Percentiles rank a stretch among this genome's conserved stretches.
Evolutionary conservation across 2,329 filamentous ascomycete genomes (phyloP).

Genomic region (Fusarium tuaranense): DNA sequence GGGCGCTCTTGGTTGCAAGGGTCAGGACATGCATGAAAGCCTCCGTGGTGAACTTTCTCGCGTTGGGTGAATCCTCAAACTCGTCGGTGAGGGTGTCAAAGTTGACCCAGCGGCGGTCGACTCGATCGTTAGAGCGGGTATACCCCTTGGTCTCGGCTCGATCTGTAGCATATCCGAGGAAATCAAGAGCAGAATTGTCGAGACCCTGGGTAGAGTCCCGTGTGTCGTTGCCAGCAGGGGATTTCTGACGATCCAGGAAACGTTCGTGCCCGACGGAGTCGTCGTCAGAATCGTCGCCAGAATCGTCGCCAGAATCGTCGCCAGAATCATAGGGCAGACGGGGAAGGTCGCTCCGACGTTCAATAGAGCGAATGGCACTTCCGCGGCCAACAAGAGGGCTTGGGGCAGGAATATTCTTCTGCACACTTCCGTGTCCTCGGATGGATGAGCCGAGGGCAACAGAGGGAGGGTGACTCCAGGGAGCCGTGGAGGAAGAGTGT

Average conservation of each 20-base stretch:
- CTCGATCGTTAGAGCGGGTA: slow-evolving; percentile 48
- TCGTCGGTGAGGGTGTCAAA: slow-evolving; percentile 79
- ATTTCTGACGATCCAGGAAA: slow-evolving; percentile 26
- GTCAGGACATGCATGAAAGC: slow-evolving; percentile 80
- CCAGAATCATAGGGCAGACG: slow-evolving; percentile 49
- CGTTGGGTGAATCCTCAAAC: slow-evolving; percentile 70
- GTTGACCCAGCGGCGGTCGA: slow-evolving; percentile 61
- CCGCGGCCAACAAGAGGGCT: slow-evolving; percentile 55
- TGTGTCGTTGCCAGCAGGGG: slow-evolving; percentile 42
- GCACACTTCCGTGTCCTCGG: slow-evolving; percentile 54
- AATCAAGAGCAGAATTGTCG: slow-evolving; percentile 60
- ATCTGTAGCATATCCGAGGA: slow-evolving; percentile 57
- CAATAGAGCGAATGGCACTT: slow-evolving; percentile 54
- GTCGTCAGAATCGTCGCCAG: slow-evolving; percentile 50
- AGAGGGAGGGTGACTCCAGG: slow-evolving; percentile 64
- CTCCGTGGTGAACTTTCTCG: slow-evolving; percentile 75
- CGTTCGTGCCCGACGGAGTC: slow-evolving; percentile 47
- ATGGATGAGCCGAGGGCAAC: slow-evolving; percentile 60
- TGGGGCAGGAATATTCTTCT: slow-evolving; percentile 48
- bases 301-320: slow-evolving; percentile 40
- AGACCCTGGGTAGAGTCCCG: slow-evolving; percentile 52
- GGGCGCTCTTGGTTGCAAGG: slow-evolving; percentile 73
- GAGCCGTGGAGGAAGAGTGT: slow-evolving; percentile 64
- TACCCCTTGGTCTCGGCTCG: slow-evolving; percentile 50
- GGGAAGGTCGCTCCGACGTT: slow-evolving; percentile 60